A percentile compares a stretch with the other conserved stretches of the same genome.
Evolutionary conservation across 805 yeast species (phyloP).

Genomic region (Metschnikowia reukaufii): DNA sequence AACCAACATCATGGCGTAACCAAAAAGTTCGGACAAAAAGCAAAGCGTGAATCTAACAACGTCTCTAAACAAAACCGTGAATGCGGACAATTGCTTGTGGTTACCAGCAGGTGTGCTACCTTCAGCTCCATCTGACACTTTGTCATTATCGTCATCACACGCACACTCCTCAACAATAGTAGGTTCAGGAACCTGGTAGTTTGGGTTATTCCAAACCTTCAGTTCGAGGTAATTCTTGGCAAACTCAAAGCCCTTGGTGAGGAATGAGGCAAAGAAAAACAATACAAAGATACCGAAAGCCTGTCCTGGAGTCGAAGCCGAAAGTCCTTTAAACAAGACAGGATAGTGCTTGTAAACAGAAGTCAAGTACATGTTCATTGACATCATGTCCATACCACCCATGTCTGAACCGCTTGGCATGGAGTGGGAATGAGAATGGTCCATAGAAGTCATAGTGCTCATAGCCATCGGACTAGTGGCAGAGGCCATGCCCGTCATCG

Average conservation of each 20-base stretch:
- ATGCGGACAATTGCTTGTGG: constrained; percentile 4
- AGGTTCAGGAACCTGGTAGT: constrained; percentile 20
- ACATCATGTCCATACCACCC: constrained; percentile 24
- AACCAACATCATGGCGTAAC: constrained; percentile 74
- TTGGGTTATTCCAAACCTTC: constrained; percentile 54
- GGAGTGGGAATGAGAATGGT: constrained; percentile 1
- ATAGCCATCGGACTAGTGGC: constrained; percentile 15
- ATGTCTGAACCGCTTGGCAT: neutral
- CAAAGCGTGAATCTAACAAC: constrained; percentile 53
- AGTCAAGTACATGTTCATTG: constrained; percentile 62
- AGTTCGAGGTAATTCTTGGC: constrained; percentile 65
- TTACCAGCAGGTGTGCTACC: constrained; percentile 9
- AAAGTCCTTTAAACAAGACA: constrained; percentile 56
- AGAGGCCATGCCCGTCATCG: neutral
- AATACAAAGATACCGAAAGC: constrained; percentile 75
- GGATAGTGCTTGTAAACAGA: constrained; percentile 54
- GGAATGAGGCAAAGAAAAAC: constrained; percentile 57
- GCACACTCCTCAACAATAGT: constrained; percentile 22
- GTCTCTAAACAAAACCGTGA: constrained; percentile 44
- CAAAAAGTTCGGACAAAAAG: constrained; percentile 62
- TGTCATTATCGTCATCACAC: constrained; percentile 18
- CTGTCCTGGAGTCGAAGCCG: constrained; percentile 54
- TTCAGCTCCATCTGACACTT: constrained; percentile 5
- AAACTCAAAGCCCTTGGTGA: constrained; percentile 60
- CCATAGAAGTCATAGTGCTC: constrained; percentile 15